phyloP scores from a whole-genome alignment of 495 filamentous ascomycete genomes.

The Aspergillus nanangensis region DNA sequence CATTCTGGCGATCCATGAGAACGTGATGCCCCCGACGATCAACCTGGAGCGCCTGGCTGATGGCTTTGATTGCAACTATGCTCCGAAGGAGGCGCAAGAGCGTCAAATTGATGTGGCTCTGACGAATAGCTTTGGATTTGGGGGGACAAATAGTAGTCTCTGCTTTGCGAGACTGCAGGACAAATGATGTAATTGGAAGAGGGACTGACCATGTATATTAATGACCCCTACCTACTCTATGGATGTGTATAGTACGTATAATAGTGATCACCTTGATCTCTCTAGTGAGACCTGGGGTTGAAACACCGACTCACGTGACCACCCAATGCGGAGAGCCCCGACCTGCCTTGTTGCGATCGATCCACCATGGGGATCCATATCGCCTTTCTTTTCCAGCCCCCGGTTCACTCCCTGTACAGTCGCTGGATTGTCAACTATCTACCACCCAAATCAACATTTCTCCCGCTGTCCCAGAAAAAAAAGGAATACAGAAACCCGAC shows the following conservation, averaged over 20 bases:
- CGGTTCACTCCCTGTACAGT: no score
- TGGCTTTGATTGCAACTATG: slow-evolving; percentile 84
- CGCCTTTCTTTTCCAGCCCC: not conserved
- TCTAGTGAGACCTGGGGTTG: no score
- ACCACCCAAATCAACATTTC: no score
- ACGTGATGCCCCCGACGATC: slow-evolving; percentile 78
- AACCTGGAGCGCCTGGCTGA: slow-evolving; percentile 67
- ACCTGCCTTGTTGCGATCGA: slow-evolving; percentile 4
- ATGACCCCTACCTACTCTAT: not conserved
- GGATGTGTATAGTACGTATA: no score
- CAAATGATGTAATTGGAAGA: not conserved
- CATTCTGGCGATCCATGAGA: slow-evolving; percentile 72
- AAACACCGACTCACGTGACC: slow-evolving; percentile 39
- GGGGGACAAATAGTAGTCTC: slow-evolving; percentile 89
- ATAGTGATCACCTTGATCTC: not conserved
- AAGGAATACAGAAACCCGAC: not conserved
- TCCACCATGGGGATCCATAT: not conserved
- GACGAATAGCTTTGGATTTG: slow-evolving; percentile 97
- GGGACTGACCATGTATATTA: slow-evolving; percentile 2
- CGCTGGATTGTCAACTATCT: no score
- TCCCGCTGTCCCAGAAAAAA: no score
- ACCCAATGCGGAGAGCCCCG: slow-evolving; percentile 31
- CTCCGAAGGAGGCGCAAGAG: slow-evolving; percentile 65
- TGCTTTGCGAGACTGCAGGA: slow-evolving; percentile 59
- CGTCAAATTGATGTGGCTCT: slow-evolving; percentile 68